These are phyloP conservation scores for Aspergillus panamensis DNA, from an alignment of 495 filamentous ascomycete genomes.

Conservation along the genomic window DNA sequence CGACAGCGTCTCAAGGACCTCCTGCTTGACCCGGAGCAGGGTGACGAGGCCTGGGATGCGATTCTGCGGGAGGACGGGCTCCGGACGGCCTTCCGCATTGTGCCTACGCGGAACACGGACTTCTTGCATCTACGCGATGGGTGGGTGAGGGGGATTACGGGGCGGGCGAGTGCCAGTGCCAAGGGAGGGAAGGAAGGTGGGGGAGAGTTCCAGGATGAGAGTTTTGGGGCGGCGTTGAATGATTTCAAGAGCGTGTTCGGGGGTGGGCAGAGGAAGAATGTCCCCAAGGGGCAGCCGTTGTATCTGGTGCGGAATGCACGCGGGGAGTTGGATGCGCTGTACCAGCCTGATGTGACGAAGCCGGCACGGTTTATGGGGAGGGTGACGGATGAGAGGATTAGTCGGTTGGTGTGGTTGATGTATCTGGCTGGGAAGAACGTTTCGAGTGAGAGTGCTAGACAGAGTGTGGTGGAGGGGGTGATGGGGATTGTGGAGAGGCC, in stretches of 20 bases:
- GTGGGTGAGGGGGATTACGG: constrained; percentile 79
- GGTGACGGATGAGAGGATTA: constrained; percentile 74
- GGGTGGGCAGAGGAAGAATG: constrained; percentile 58
- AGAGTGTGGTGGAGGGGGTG: constrained; percentile 80
- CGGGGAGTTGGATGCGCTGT: constrained; percentile 66
- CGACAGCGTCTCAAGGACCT: constrained; percentile 63
- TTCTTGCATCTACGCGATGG: constrained; percentile 89
- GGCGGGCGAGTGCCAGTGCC: constrained; percentile 41
- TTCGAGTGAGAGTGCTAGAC: constrained; percentile 75
- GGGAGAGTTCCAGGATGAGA: constrained; percentile 59
- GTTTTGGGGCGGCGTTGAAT: constrained; percentile 65
- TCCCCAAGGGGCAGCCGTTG: constrained; percentile 72
- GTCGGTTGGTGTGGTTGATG: constrained; percentile 79
- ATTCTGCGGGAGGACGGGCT: constrained; percentile 61
- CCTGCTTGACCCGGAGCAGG: constrained; percentile 65
- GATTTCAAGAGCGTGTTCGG: constrained; percentile 77
- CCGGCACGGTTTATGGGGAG: constrained; percentile 55
- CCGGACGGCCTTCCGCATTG: constrained; percentile 70
- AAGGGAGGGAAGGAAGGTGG: constrained; percentile 17
- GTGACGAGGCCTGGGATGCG: constrained; percentile 67
- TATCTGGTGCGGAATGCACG: constrained; percentile 63
- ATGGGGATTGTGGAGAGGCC: constrained; percentile 87
- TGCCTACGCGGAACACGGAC: constrained; percentile 84
- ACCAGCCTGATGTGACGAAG: constrained; percentile 50
- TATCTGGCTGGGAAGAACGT: constrained; percentile 86